Conservation (phyloP, 768 basidiomycete species). For the Tricholoma hemisulphureum region DNA sequence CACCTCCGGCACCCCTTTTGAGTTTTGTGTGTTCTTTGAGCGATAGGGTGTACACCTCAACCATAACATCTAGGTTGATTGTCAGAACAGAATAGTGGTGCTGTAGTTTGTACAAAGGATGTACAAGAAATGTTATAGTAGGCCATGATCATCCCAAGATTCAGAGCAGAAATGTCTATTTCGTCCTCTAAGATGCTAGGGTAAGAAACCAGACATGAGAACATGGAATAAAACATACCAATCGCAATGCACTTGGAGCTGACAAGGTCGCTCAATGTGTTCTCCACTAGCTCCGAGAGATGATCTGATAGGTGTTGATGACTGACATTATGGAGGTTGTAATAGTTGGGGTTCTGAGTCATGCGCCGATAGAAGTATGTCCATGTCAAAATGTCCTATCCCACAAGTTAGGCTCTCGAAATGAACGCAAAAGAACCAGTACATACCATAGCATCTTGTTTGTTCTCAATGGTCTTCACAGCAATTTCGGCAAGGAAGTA, state of each 20-base stretch:
- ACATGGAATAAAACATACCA: conserved; percentile 41
- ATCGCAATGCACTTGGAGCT: conserved; percentile 95
- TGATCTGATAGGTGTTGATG: conserved; percentile 96
- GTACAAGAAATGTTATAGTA: conserved; percentile 92
- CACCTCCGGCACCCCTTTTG: conserved; percentile 91
- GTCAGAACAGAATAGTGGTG: conserved; percentile 12
- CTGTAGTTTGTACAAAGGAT: conserved; percentile 18
- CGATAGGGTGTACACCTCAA: conserved; percentile 95
- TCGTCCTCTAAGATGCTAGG: conserved; percentile 80
- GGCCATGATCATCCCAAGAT: conserved; percentile 97
- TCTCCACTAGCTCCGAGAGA: conserved; percentile 94
- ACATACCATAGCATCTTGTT: conserved; percentile 90
- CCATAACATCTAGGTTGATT: conserved; percentile 71
- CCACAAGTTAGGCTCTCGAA: background rate
- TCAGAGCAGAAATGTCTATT: conserved; percentile 88
- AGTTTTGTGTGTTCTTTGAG: conserved; percentile 96
- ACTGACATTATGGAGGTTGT: conserved; percentile 91
- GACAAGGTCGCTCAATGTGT: conserved; percentile 84
- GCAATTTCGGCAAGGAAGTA: conserved; percentile 99
- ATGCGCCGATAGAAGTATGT: conserved; percentile 97
- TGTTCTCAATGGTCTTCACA: conserved; percentile 98
- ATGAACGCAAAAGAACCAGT: background rate
- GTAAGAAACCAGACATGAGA: background rate
- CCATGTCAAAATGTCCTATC: conserved; percentile 96
- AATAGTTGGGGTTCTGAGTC: conserved; percentile 97